Evolutionary conservation across 306 rosid species (phyloP), one percentile per base, ranked within the genome.

Genomic region (Gillenia trifoliata): DNA sequence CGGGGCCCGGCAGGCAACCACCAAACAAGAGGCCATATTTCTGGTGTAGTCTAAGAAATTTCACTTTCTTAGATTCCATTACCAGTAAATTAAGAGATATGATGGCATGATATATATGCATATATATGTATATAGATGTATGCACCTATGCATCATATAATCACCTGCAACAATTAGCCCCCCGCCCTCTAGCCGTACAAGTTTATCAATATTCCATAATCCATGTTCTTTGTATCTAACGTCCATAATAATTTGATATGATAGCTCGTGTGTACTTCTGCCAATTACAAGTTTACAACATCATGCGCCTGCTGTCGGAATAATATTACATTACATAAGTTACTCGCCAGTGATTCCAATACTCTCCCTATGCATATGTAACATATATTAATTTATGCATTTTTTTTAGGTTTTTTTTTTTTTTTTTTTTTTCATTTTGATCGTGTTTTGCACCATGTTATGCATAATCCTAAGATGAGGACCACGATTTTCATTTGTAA

Each of bases 1-100:
- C 20, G 52, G 82, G 80, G 64, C 81, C 93, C 86, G 81, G 88
- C 91, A 81, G 88, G 64, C 91, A 79, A 86, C 88, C 86, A 87
- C 85, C 88, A 73, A 87, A 85, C 85, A 74, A 26, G 80, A 80
- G 79, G 66, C 85, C 84, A 75, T 62, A 71, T 77, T 79, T 82
- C 78, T 84, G 84, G 84, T 81, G 82, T 45, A 45, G 52, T 77
- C 80, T 45, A 45, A 45, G 52, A 49, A 50, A 31, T 23, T 60
- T 82, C 81, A 63, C 64, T 64, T 77, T 80, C 64, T 80, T 61
- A 26, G 73, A 80, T 80, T 78, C 79, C 76, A 67, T 36, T 81
- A 61, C 85, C 83, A 77, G 73, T 78, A 36, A 23, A 25, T 71
- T 65, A 55, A 68, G 66, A 33, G 26, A 75, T 19, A 26, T 61